Evolutionary conservation across 1,284 basidiomycete species (phyloP), one percentile per base, ranked within the genome.

Genomic region (Boletus austroedulis): DNA sequence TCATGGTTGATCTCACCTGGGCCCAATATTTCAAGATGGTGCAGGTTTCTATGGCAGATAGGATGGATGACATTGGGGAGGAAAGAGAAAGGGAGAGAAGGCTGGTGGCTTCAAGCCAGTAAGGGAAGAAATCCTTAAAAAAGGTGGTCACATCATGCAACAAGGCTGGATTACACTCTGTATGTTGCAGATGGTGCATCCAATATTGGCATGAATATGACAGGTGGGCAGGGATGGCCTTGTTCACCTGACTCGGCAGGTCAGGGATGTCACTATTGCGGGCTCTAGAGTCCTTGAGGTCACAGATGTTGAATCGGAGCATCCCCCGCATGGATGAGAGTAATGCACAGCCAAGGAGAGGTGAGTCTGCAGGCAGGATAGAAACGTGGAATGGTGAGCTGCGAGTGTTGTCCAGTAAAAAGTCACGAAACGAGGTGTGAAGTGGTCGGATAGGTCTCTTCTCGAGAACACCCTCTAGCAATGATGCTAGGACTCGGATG

Each of bases 271-370:
- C 28, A 29, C 21, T 4, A 12, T 62, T 62, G 9, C 1, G 21
- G 1, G 10, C 2, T n/a, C 24, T 28, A 5, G 58, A 41, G 17
- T 57, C 55, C 36, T 43, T 26, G 10, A 59, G 47, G 23, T 52
- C 6, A 31, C 57, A 59, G 19, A 61, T 61, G 28, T 61, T 60
- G 50, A 61, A 61, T 32, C 15, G 34, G 46, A 61, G 53, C 44
- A 44, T 51, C 0, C 4, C 21, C 31, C 5, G 32, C 59, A 61
- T 61, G 26, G 49, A 59, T 7, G n/a, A 17, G 5, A 61, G 40
- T 17, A 55, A 40, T 38, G 44, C 15, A 15, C 2, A 1, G 1
- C 50, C 56, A n/a, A 59, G 50, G 1, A 5, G 28, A 24, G 57
- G 41, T 0, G 38, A 50, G 26, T 60, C n/a, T 0, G 26, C 3